Evolutionary conservation across 768 basidiomycete genomes (phyloP), one percentile per base, ranked within the genome.

Genomic region (Cubamyces lactineus): DNA sequence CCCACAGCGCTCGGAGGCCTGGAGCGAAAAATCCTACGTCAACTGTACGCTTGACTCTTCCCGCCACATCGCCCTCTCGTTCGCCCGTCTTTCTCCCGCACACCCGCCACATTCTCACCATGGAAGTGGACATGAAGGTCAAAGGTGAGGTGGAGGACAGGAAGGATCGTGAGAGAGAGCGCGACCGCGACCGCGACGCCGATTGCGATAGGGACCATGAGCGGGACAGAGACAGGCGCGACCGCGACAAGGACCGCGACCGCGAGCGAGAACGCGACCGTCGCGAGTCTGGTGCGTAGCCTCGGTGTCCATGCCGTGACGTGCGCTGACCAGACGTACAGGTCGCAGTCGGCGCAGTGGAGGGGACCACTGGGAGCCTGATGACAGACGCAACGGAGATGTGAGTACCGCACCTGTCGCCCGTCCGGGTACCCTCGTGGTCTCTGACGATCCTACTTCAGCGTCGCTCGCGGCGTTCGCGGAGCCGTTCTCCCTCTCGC

Each of bases 361-460:
- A 16, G 75, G 76, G 41, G 91, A 94, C 74, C 91, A 93, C 67
- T 93, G 91, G 91, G 92, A 93, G 68, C 91, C 91, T 0, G 90
- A 85, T n/a, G 81, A 88, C 34, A 82, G 86, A 72, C 86, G 91
- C 30, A 86, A 84, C 59, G 85, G 82, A 52, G 90, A 91, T 53
- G 92, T 91, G 68, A 71, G 86, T 75, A 43, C 59, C 58, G 23
- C 61, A 54, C 40, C 47, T 58, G 45, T 59, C 53, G 57, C 53
- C n/a, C 21, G 48, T 13, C 45, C 2, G 45, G 47, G 24, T 24
- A 65, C 60, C 59, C 16, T 64, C 28, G 5, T 48, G 42, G 55
- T 65, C 13, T 54, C 57, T 55, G 3, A 59, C 17, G 34, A 21
- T 15, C 48, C 47, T 42, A 51, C 43, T 53, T 52, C 38, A 65